Base-by-base conservation (phyloP, 2,329 filamentous ascomycete species). In the Exserohilum turcica region DNA sequence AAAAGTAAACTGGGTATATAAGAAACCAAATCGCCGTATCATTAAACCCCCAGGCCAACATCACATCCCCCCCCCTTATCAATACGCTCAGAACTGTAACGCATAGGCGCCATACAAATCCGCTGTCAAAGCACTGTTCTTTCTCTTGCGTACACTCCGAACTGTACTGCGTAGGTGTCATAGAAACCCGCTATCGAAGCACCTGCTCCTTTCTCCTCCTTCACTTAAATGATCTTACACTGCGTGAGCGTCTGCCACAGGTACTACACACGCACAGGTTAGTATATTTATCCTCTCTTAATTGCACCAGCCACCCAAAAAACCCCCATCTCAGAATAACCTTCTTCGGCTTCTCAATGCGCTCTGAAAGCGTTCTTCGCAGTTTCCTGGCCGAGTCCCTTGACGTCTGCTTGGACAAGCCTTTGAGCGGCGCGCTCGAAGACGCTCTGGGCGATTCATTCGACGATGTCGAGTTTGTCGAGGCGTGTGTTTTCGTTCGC, bases 161-260 rank as follows among this genome's bases (percentile, higher is more conserved):
- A 1, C 6, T 43, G 18, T 15, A 9, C 6, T n/a, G n/a, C n/a
- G n/a, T n/a, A n/a, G n/a, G n/a, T n/a, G n/a, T n/a, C n/a, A n/a
- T n/a, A n/a, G n/a, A n/a, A n/a, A n/a, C 7, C 15, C n/a, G 6
- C 3, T 27, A 15, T 8, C 6, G 15, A 16, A n/a, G 3, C 15
- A 27, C 3, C 8, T 29, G 5, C 12, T 8, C 19, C 29, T 8
- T 18, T n/a, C n/a, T 19, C 3, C 4, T 38, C 36, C 16, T 8
- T 27, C 13, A 4, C 29, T 43, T 18, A 52, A 5, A 52, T 15
- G 3, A 52, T 52, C 18, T 43, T 48, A 33, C 38, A 48, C 27
- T 48, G 43, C 12, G 10, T 37, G 10, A 52, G 13, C 10, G 21
- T 24, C 32, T 52, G 49, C 49, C 37, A 48, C 16, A 52, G 12